Evolutionary conservation across 345 rosid species (phyloP).

Genomic region (Atalantia buxifolia): DNA sequence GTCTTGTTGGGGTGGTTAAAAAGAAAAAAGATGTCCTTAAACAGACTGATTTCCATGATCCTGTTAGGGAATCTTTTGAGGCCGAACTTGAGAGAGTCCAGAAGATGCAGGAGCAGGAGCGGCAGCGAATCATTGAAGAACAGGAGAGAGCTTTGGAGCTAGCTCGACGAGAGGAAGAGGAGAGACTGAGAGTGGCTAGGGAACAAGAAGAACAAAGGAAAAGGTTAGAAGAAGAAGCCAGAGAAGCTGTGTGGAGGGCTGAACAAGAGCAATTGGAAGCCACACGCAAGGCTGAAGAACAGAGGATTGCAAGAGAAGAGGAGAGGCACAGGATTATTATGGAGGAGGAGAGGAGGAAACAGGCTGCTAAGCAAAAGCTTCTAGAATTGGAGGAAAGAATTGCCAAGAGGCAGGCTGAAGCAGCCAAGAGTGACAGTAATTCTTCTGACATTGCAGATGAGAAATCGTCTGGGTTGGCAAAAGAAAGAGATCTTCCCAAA

Average conservation of each 20-base stretch:
- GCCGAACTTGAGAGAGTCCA: slow-evolving; percentile 99
- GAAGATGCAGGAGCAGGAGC: slow-evolving; percentile 92
- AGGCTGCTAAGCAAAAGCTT: slow-evolving; percentile 93
- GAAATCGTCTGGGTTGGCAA: slow-evolving; percentile 33
- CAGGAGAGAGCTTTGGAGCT: slow-evolving; percentile 83
- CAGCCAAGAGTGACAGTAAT: slow-evolving; percentile 38
- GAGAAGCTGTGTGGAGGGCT: slow-evolving; percentile 86
- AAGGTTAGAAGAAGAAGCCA: slow-evolving; percentile 81
- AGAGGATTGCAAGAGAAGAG: slow-evolving; percentile 87
- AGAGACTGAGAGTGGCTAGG: slow-evolving; percentile 65
- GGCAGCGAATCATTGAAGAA: slow-evolving; percentile 67
- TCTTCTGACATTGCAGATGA: slow-evolving; percentile 51
- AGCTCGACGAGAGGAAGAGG: slow-evolving; percentile 87
- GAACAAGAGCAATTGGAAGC: slow-evolving; percentile 82
- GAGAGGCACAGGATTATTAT: slow-evolving; percentile 66
- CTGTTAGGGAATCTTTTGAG: slow-evolving; percentile 95
- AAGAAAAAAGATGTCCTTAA: slow-evolving; percentile 75
- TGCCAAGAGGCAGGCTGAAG: slow-evolving; percentile 78
- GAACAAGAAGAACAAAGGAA: slow-evolving; percentile 78
- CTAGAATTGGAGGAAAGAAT: slow-evolving; percentile 91
- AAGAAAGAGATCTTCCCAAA: slow-evolving; percentile 45
- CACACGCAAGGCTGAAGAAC: slow-evolving; percentile 73
- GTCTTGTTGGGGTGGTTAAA: slow-evolving; percentile 65
- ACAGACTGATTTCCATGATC: slow-evolving; percentile 83
- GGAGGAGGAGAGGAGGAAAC: slow-evolving; percentile 98